These are phyloP conservation scores for Coniochaeta sp. DNA, from an alignment of 2,329 filamentous ascomycete genomes.

Conservation along the genomic window DNA sequence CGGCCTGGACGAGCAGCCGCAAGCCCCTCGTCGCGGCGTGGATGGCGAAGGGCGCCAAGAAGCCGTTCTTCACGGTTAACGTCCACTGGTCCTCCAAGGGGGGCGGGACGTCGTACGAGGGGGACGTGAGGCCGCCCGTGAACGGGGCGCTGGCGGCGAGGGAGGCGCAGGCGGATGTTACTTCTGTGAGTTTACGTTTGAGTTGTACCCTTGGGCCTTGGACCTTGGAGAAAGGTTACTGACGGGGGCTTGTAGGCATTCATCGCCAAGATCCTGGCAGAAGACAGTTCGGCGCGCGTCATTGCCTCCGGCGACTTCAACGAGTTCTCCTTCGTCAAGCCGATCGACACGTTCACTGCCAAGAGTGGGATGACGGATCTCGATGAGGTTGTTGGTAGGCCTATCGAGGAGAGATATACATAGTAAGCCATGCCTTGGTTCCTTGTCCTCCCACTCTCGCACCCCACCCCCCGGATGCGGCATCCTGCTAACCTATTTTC, in stretches of 20 bases:
- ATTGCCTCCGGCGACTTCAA: slow-evolving; percentile 65
- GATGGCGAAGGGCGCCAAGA: slow-evolving; percentile 45
- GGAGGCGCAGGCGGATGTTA: slow-evolving; percentile 47
- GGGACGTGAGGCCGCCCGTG: slow-evolving; percentile 58
- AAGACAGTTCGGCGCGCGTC: slow-evolving; percentile 49
- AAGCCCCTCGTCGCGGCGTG: slow-evolving; percentile 64
- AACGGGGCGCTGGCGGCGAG: slow-evolving; percentile 57
- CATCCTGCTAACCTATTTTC: not conserved
- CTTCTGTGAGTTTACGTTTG: slow-evolving; percentile 36
- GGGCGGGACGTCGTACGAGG: slow-evolving; percentile 56
- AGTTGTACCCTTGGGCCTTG: too few relatives aligned
- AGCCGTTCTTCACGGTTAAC: slow-evolving; percentile 62
- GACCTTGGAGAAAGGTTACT: too few relatives aligned
- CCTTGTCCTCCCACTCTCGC: not conserved
- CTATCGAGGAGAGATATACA: slow-evolving; percentile 56
- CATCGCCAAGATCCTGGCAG: slow-evolving; percentile 47
- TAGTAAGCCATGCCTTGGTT: slow-evolving; percentile 32
- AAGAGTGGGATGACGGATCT: slow-evolving; percentile 53
- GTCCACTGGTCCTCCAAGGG: slow-evolving; percentile 64
- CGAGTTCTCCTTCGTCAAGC: slow-evolving; percentile 59
- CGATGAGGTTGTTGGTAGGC: slow-evolving; percentile 49
- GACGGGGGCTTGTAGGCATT: slow-evolving; percentile 37
- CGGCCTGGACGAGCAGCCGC: slow-evolving; percentile 52
- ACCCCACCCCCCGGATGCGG: not conserved
- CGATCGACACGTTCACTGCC: slow-evolving; percentile 45